phyloP scores from a whole-genome alignment of 208 protist species.

The Angomonas ambiguus region DNA sequence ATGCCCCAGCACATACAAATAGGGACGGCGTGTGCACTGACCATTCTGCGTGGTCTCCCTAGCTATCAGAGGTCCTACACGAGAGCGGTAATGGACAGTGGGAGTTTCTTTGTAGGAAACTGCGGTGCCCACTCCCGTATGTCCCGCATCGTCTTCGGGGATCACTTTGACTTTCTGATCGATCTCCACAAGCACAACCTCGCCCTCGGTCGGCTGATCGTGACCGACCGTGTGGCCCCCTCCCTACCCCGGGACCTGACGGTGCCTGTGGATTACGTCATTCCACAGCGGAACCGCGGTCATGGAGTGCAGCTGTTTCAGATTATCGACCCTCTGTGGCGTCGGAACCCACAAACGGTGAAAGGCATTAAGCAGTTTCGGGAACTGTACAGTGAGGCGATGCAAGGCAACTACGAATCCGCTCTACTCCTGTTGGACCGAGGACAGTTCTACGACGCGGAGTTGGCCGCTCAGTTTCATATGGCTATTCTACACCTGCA shows the following conservation, averaged over 20 bases:
- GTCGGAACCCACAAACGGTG: not conserved
- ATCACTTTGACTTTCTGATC: conserved; percentile 31
- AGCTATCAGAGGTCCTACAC: not conserved
- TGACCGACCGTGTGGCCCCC: conserved; percentile 21
- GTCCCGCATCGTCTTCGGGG: conserved; percentile 34
- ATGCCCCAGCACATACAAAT: conserved; percentile 22
- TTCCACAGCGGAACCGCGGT: conserved; percentile 18
- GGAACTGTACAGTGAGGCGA: conserved; percentile 8
- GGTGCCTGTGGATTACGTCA: conserved; percentile 24
- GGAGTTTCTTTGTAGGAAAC: conserved; percentile 51
- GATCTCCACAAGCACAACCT: conserved; percentile 25
- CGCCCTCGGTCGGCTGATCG: conserved; percentile 13
- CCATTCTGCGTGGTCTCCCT: not conserved
- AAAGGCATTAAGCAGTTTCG: conserved; percentile 14
- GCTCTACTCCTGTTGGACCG: conserved; percentile 9
- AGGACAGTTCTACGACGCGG: conserved; percentile 8
- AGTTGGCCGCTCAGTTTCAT: conserved; percentile 7
- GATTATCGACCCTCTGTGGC: conserved; percentile 14
- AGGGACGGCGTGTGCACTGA: conserved; percentile 38
- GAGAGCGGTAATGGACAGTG: conserved; percentile 38
- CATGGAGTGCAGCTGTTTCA: conserved; percentile 17
- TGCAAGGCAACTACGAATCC: conserved; percentile 7
- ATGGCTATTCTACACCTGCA: conserved; percentile 12
- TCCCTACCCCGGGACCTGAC: conserved; percentile 1
- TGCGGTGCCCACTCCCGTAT: conserved; percentile 47